Percentiles rank a stretch among this genome's conserved stretches.
phyloP scores from a whole-genome alignment of 1,139 yeast genomes.

The Lodderomyces orthopsilosis region DNA sequence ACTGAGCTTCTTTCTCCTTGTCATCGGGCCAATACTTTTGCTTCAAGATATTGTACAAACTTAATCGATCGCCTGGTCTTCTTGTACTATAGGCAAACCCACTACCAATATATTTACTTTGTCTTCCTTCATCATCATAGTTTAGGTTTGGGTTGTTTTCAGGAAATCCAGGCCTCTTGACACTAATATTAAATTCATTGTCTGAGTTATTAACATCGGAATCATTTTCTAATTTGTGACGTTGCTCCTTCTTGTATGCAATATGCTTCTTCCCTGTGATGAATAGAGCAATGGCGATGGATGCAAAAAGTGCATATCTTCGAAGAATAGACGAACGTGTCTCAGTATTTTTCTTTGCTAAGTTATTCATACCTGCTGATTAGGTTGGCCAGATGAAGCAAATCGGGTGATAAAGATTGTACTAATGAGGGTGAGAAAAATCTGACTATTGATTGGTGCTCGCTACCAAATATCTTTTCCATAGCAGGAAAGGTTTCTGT shows the following conservation, averaged over 20 bases:
- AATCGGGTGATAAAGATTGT: too few relatives aligned
- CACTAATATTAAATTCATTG: slow-evolving; percentile 29
- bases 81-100: slow-evolving; percentile 58
- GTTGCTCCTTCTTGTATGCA: slow-evolving; percentile 32
- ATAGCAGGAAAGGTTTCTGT: too few relatives aligned
- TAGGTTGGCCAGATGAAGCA: too few relatives aligned
- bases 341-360: slow-evolving; percentile 20
- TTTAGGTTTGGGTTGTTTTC: slow-evolving; percentile 26
- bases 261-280: slow-evolving; percentile 39
- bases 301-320: slow-evolving; percentile 35
- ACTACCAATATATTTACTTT: slow-evolving; percentile 64
- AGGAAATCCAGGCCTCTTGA: slow-evolving; percentile 40
- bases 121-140: slow-evolving; percentile 31
- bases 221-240: slow-evolving; percentile 40
- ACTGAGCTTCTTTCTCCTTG: slow-evolving; percentile 12
- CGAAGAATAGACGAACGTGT: slow-evolving; percentile 35
- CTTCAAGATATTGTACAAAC: slow-evolving; percentile 32
- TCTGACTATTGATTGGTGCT: too few relatives aligned
- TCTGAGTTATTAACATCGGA: slow-evolving; percentile 32
- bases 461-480: too few relatives aligned
- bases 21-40: slow-evolving; percentile 17
- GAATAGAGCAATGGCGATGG: slow-evolving; percentile 32
- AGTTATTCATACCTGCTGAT: slow-evolving; percentile 1
- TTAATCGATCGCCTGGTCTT: slow-evolving; percentile 45
- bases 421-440: too few relatives aligned